Evolutionary conservation across 768 basidiomycete genomes (phyloP).

Genomic region (Dentipellis fragilis): DNA sequence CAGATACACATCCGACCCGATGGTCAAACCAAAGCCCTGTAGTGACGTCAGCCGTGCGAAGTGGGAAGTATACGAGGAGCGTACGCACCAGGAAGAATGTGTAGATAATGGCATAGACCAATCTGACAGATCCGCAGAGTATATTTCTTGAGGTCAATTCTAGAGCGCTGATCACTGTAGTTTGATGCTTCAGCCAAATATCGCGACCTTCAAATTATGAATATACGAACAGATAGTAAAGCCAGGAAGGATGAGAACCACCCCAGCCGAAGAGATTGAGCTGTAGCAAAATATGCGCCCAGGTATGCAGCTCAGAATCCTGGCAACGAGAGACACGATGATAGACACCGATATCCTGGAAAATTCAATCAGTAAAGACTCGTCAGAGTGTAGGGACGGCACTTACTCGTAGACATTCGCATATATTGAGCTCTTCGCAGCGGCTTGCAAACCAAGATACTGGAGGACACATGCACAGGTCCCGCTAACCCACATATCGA

Average conservation of each 20-base stretch:
- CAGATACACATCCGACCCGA: slow-evolving; percentile 75
- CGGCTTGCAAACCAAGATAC: slow-evolving; percentile 73
- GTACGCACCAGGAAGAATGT: slow-evolving; percentile 61
- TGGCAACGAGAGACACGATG: slow-evolving; percentile 73
- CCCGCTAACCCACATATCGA: slow-evolving; percentile 81
- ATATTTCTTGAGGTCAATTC: slow-evolving; percentile 77
- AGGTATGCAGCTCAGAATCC: slow-evolving; percentile 67
- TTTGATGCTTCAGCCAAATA: background rate
- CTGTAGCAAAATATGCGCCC: slow-evolving; percentile 80
- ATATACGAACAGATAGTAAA: slow-evolving; percentile 62
- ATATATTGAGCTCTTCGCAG: slow-evolving; percentile 80
- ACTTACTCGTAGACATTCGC: slow-evolving; percentile 93
- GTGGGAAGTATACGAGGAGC: background rate
- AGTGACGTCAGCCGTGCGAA: background rate
- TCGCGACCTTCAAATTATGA: background rate
- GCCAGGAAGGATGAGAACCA: slow-evolving; percentile 85
- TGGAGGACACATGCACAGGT: slow-evolving; percentile 59
- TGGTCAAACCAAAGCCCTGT: slow-evolving; percentile 76
- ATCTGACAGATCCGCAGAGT: slow-evolving; percentile 71
- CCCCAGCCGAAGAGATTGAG: slow-evolving; percentile 80
- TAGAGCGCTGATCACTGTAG: slow-evolving; percentile 61
- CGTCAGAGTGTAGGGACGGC: background rate
- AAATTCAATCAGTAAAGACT: background rate
- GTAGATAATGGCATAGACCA: slow-evolving; percentile 82
- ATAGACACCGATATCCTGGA: slow-evolving; percentile 76